Percentiles rank a stretch among this genome's conserved stretches.
Conservation (phyloP, 192 early-diverging fungal species). For the Powellomyces hirtus region DNA sequence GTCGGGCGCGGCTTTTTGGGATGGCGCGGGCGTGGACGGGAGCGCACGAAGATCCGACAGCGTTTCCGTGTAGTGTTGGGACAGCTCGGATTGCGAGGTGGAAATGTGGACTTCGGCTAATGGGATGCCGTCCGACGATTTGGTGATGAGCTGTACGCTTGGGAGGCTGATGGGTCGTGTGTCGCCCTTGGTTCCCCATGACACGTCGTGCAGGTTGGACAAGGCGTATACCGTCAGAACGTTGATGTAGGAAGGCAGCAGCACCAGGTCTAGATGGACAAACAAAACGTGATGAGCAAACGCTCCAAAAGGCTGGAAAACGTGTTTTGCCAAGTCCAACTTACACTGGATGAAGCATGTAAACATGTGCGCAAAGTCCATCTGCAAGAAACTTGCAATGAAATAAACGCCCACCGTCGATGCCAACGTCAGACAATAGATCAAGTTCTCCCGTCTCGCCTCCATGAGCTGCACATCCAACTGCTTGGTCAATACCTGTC, state of each 20-base stretch:
- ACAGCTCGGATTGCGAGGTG: constrained; percentile 59
- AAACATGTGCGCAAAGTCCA: constrained; percentile 50
- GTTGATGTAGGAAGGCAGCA: constrained; percentile 84
- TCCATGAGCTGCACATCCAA: constrained; percentile 16
- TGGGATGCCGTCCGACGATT: constrained; percentile 53
- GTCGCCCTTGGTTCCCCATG: constrained; percentile 92
- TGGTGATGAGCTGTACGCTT: constrained; percentile 12
- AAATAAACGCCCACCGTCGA: constrained; percentile 48
- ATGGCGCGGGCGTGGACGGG: constrained; percentile 13
- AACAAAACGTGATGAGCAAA: constrained; percentile 12
- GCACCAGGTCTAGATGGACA: constrained; percentile 28
- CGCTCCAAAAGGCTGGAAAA: not conserved
- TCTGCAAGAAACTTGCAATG: constrained; percentile 32
- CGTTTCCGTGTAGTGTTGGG: constrained; percentile 66
- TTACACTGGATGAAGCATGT: constrained; percentile 47
- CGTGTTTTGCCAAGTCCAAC: not conserved
- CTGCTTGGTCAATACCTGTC: not conserved
- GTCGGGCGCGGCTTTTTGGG: constrained; percentile 50
- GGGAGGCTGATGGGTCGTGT: constrained; percentile 53
- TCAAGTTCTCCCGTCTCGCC: not conserved
- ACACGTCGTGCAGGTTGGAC: constrained; percentile 89
- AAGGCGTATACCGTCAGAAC: constrained; percentile 81
- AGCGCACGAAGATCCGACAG: constrained; percentile 53
- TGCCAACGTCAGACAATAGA: constrained; percentile 23
- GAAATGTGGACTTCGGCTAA: constrained; percentile 68